Base-by-base conservation (phyloP, 345 rosid genomes). In the Raphanus sativus region DNA sequence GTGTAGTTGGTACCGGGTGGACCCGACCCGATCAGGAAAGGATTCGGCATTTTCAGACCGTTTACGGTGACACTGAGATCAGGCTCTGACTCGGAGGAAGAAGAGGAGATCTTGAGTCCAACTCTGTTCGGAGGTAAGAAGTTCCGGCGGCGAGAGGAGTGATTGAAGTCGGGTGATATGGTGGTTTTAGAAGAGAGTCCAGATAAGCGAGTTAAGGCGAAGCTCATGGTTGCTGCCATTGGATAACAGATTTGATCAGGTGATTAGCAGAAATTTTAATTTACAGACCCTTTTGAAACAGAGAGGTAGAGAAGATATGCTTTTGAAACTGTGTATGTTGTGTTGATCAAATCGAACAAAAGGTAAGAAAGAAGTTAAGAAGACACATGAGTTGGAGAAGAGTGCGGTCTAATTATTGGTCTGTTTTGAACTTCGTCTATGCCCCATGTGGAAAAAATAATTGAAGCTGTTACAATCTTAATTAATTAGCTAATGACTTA, bases 1-100 rank as follows among this genome's bases (percentile, higher is more conserved):
- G 97, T 95, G 70, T 91, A 89, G 86, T 95, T 95, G 63, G 99
- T 92, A 7, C 98, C 99, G 0, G 98, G 99, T 21, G 98, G 99
- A 74, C 99, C 99, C 8, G 99, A 95, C 60, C 92, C 98, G 79
- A 95, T 93, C 70, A 95, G 97, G 75, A 92, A 92, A 0, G 98
- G 99, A 74, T 95, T 92, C 2, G 97, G 93, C 97, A 95, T 84
- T 15, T 84, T 77, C 74, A 95, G 76, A 34, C 99, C 99, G 77
- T 95, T 95, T 2, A 92, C 98, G 12, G 82, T 82, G 40, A 91
- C 94, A 62, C 93, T 89, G 82, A 95, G 90, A 87, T 95, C 96
- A 32, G 97, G 98, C 82, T 89, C 94, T 8, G 75, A 61, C 1
- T 77, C 73, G 32, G 75, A 64, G 59, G 76, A 75, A 21, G 88